phyloP scores from a whole-genome alignment of 305 asterid species.

The Rubia peregrina region DNA sequence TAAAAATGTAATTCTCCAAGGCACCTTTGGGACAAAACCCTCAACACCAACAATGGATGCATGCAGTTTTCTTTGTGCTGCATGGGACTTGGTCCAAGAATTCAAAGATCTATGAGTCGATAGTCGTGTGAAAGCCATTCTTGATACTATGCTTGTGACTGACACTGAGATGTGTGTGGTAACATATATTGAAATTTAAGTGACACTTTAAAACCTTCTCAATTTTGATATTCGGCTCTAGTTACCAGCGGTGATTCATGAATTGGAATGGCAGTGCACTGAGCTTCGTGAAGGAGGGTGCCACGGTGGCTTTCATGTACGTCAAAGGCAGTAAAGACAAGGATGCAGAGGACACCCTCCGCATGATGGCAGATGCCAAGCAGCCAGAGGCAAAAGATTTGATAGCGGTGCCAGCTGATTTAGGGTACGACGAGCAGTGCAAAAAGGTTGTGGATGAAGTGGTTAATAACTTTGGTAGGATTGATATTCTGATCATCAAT shows the following conservation, averaged over 20 bases:
- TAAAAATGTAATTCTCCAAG: too few species aligned
- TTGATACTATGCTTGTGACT: too few species aligned
- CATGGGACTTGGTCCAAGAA: too few species aligned
- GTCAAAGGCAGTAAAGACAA: slow-evolving; percentile 66
- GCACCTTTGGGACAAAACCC: too few species aligned
- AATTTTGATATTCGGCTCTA: too few species aligned
- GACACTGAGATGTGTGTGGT: too few species aligned
- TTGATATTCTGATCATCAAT: slow-evolving; percentile 65
- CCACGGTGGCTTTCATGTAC: slow-evolving; percentile 70
- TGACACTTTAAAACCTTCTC: too few species aligned
- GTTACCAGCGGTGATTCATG: slow-evolving; percentile 84
- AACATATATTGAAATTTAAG: too few species aligned
- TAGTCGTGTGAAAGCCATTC: too few species aligned
- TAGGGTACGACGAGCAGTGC: slow-evolving; percentile 75
- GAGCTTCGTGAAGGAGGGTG: slow-evolving; percentile 66
- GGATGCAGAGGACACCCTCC: slow-evolving; percentile 55
- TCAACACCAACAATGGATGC: too few species aligned
- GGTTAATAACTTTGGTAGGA: slow-evolving; percentile 37
- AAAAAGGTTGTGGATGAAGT: slow-evolving; percentile 58
- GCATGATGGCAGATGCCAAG: slow-evolving; percentile 40
- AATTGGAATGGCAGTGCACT: slow-evolving; percentile 69
- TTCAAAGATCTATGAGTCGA: too few species aligned
- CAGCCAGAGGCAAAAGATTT: slow-evolving; percentile 50
- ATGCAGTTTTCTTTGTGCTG: too few species aligned
- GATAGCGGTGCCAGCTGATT: slow-evolving; percentile 48